Evolutionary conservation across 106 monocot genomes (phyloP), one percentile per base, ranked within the genome.

Genomic region (Dendrobium catenatum): DNA sequence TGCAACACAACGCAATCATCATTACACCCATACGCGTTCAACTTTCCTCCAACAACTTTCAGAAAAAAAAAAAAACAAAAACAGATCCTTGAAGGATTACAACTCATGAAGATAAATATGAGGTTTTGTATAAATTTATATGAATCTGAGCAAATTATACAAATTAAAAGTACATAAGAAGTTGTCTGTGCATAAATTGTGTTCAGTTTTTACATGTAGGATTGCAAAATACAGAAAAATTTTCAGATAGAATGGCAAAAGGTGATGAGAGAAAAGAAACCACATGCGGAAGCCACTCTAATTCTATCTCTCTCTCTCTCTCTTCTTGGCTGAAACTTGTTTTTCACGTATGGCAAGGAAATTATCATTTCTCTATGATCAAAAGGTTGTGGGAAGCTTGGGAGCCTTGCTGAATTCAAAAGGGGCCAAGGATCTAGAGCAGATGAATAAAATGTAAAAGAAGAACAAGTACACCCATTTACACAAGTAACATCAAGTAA

Each of bases 121-220:
- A 13, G 51, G 6, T 22, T 61, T 22, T n/a, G 61, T 22, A 22
- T 22, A 22, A 22, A 20, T 51, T 51, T 51, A 61, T 61, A 22
- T 20, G 61, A 19, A 61, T 61, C 22, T 5, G 22, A 6, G n/a
- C 4, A 61, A 37, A 37, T 22, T 1, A 4, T 61, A 22, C 61
- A 61, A 1, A 4, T 19, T 22, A 22, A 4, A 22, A 19, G 56
- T 15, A 19, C 56, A 61, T 22, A 22, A 61, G n/a, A 7, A 61
- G 22, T 61, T 61, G n/a, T 61, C 22, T 61, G 61, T 61, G 61
- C 20, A 61, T 22, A 61, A 61, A 61, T 61, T 5, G 22, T 61
- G 19, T 61, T 61, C 61, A 61, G 61, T 70, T 33, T 70, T 70
- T 70, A 70, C 70, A 70, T 27, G 70, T 16, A 70, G 74, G 20